These are phyloP conservation scores for Mariannaea sp. DNA, from an alignment of 2,329 filamentous ascomycete genomes.

Conservation along the genomic window DNA sequence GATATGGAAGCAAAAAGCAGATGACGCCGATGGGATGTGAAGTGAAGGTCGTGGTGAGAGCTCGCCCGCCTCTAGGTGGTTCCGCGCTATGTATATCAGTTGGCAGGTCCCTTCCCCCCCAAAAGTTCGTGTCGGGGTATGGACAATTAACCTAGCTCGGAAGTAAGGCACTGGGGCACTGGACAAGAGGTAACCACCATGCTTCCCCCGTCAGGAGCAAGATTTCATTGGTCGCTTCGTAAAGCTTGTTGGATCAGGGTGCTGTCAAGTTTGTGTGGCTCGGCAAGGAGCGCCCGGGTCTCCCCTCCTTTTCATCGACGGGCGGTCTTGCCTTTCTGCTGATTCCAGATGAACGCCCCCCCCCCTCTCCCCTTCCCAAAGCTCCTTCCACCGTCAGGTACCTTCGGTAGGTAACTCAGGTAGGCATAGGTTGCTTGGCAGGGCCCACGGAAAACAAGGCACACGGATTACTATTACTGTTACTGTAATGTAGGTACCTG, in stretches of 20 bases:
- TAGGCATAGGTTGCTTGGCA: too few species aligned
- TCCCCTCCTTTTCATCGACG: background rate
- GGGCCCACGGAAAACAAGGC: too few species aligned
- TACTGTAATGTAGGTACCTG: too few species aligned
- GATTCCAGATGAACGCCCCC: background rate
- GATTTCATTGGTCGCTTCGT: slow-evolving; percentile 6
- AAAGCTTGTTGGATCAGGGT: slow-evolving; percentile 11
- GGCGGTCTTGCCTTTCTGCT: background rate
- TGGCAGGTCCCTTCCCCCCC: background rate
- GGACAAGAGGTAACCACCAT: slow-evolving; percentile 9
- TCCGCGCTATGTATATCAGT: background rate
- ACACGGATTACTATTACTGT: too few species aligned
- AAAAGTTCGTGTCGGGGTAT: slow-evolving; percentile 17
- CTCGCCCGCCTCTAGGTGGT: background rate
- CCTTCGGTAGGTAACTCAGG: too few species aligned
- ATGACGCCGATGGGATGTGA: background rate
- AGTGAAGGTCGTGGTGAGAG: background rate
- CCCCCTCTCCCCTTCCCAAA: too few species aligned
- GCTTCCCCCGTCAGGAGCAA: slow-evolving; percentile 2
- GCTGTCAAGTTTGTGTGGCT: slow-evolving; percentile 11
- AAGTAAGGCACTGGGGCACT: slow-evolving; percentile 9
- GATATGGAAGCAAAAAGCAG: background rate
- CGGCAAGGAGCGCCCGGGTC: slow-evolving; percentile 13
- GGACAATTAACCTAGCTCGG: slow-evolving; percentile 15
- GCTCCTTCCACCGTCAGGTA: too few species aligned